Percentiles rank a stretch among this genome's conserved stretches.
These are phyloP conservation scores for Antrodiella citrinella DNA, from an alignment of 768 basidiomycete genomes.

Conservation along the genomic window DNA sequence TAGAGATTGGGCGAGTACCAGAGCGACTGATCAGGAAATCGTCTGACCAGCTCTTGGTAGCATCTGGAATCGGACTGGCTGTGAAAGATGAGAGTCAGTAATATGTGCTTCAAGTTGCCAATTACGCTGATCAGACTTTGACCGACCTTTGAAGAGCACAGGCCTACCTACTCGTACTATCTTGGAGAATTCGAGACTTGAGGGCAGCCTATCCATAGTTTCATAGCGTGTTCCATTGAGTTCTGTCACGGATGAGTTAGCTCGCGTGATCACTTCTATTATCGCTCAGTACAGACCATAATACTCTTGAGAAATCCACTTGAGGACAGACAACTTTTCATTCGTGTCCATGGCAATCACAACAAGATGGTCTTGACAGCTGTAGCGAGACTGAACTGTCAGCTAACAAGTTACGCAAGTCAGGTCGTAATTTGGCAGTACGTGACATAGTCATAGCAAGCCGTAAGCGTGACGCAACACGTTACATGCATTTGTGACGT, in stretches of 20 bases:
- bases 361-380: background rate
- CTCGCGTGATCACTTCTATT: background rate
- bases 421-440: background rate
- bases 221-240: constrained; percentile 50
- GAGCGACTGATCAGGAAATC: constrained; percentile 51
- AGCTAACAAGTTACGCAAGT: background rate
- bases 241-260: constrained; percentile 34
- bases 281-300: constrained; percentile 9
- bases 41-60: constrained; percentile 52
- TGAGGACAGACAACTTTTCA: constrained; percentile 5
- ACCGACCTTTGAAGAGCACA: constrained; percentile 67
- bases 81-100: too few species aligned
- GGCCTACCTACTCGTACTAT: constrained; percentile 65
- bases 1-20: constrained; percentile 48
- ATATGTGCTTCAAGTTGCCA: background rate
- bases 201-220: constrained; percentile 47
- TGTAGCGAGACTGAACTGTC: background rate
- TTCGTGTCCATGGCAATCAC: too few species aligned
- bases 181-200: constrained; percentile 60
- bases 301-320: constrained; percentile 17
- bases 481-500: too few species aligned
- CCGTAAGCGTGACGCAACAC: background rate
- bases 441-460: background rate
- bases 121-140: too few species aligned
- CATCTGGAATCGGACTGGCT: constrained; percentile 45